Conservation (phyloP, 768 basidiomycete species). For the Russula olivacea region DNA sequence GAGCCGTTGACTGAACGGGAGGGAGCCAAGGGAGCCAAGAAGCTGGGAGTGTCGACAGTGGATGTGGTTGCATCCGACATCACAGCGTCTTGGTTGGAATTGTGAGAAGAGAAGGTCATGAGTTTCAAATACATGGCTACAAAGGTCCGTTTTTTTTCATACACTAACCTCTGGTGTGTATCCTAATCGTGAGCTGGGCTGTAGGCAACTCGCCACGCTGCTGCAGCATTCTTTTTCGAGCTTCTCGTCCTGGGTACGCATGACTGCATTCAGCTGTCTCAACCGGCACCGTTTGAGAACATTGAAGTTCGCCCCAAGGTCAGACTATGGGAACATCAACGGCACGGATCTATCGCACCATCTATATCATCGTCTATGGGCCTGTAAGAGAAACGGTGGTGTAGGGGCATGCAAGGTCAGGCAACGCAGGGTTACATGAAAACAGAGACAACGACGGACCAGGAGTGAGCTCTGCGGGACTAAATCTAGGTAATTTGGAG, state of each 20-base stretch:
- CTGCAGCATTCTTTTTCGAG: slow-evolving; percentile 97
- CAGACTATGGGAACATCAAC: slow-evolving; percentile 76
- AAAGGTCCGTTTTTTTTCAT: slow-evolving; percentile 46
- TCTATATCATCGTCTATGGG: slow-evolving; percentile 45
- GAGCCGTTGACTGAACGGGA: too few species aligned
- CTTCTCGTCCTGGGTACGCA: slow-evolving; percentile 89
- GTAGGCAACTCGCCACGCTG: slow-evolving; percentile 85
- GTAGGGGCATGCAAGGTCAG: too few species aligned
- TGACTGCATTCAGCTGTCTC: slow-evolving; percentile 80
- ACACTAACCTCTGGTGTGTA: neutral
- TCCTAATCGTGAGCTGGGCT: neutral
- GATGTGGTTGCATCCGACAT: too few species aligned
- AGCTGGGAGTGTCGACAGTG: too few species aligned
- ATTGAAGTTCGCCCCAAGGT: slow-evolving; percentile 78
- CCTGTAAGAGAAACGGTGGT: slow-evolving; percentile 27
- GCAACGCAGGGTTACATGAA: too few species aligned
- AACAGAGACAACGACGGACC: too few species aligned
- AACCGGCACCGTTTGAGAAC: slow-evolving; percentile 72
- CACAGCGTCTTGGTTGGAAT: too few species aligned
- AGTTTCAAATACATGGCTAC: slow-evolving; percentile 76
- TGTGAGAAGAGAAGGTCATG: slow-evolving; percentile 49
- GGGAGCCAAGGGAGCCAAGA: too few species aligned
- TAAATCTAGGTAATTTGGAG: slow-evolving; percentile 59
- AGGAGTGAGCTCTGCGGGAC: slow-evolving; percentile 77
- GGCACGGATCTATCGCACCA: slow-evolving; percentile 39